A percentile compares a stretch with the other conserved stretches of the same genome.
phyloP scores from a whole-genome alignment of 495 filamentous ascomycete species.

The Annulohypoxylon moriforme region DNA sequence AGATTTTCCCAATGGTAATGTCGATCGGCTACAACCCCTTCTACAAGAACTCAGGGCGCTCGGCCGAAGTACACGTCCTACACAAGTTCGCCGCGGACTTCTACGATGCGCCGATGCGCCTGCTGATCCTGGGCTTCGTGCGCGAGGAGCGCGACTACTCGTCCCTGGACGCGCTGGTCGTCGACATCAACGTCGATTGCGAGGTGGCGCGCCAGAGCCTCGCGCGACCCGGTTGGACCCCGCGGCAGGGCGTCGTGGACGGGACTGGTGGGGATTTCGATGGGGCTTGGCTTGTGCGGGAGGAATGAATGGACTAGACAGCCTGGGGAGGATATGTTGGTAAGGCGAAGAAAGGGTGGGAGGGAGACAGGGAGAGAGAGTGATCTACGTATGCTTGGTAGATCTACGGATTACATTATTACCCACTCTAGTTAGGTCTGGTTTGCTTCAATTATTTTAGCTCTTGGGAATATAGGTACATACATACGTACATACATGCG shows the following conservation, averaged over 20 bases:
- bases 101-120: conserved; percentile 81
- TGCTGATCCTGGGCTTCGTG: conserved; percentile 87
- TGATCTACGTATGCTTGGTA: neutral
- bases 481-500: neutral
- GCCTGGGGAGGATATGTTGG: no score
- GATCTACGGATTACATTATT: neutral
- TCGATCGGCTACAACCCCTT: conserved; percentile 96
- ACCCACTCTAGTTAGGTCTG: neutral
- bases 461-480: neutral
- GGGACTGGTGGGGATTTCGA: conserved; percentile 48
- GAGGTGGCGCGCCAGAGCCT: conserved; percentile 83
- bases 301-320: no score
- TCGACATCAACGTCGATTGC: conserved; percentile 90
- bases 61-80: conserved; percentile 93
- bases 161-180: conserved; percentile 80
- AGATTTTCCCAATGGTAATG: conserved; percentile 88
- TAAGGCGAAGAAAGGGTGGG: neutral
- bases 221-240: conserved; percentile 71
- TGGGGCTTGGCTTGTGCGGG: conserved; percentile 54
- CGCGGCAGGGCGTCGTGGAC: conserved; percentile 52
- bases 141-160: conserved; percentile 90
- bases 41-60: conserved; percentile 86
- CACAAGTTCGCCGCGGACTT: conserved; percentile 80
- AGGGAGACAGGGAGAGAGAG: neutral
- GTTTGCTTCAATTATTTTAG: neutral